Percentiles rank a stretch among this genome's conserved stretches.
phyloP scores from a whole-genome alignment of 306 rosid genomes.

The Argentina anserina region DNA sequence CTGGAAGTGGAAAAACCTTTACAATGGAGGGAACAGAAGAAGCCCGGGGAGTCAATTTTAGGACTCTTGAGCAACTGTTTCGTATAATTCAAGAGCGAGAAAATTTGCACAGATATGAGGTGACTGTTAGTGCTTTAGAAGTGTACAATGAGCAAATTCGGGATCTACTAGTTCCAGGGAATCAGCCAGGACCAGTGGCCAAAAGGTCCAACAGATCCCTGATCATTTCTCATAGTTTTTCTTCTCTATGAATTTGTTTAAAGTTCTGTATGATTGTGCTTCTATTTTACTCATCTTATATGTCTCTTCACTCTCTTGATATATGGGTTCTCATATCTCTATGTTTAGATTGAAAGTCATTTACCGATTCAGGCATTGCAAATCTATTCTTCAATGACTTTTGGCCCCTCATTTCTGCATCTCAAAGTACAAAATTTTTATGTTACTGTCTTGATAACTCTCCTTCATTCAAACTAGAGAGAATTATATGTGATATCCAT shows the following conservation, averaged over 20 bases:
- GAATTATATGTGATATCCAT: background rate
- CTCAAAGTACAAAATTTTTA: background rate
- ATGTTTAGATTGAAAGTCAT: constrained; percentile 4
- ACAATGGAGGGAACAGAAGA: constrained; percentile 93
- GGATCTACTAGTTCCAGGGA: constrained; percentile 74
- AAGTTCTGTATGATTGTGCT: background rate
- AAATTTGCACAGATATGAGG: constrained; percentile 48
- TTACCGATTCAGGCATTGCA: background rate
- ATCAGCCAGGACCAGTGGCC: constrained; percentile 55
- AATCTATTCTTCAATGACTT: background rate
- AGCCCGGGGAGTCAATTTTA: constrained; percentile 90
- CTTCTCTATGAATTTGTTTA: background rate
- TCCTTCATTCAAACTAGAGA: background rate
- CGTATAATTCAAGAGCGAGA: constrained; percentile 54
- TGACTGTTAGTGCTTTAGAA: constrained; percentile 89
- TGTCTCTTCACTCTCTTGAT: background rate
- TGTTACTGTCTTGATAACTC: background rate
- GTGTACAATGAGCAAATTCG: constrained; percentile 97
- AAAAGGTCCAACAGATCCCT: constrained; percentile 49
- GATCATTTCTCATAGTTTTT: constrained; percentile 9
- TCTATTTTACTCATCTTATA: background rate
- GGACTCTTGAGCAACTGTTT: constrained; percentile 89
- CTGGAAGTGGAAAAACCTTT: constrained; percentile 94
- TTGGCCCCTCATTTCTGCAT: background rate
- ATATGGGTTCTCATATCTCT: background rate